phyloP scores from a whole-genome alignment of 208 protist genomes.

The Leishmania braziliensis region DNA sequence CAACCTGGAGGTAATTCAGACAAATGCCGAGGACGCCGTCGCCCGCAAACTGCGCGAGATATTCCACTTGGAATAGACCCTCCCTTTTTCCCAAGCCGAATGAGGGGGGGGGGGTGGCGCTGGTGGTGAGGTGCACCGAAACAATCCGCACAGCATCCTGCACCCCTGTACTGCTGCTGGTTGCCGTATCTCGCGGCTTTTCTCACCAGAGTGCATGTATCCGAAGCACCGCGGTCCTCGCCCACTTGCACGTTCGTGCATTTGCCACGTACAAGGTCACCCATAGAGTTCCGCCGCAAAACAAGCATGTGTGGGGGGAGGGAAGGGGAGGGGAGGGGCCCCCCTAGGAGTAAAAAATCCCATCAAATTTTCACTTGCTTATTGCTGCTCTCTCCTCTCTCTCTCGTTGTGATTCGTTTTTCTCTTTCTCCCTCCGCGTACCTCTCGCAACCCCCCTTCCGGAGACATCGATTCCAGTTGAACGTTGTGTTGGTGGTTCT shows the following conservation, averaged over 20 bases:
- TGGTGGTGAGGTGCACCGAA: not conserved
- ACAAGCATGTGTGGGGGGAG: too few relatives aligned
- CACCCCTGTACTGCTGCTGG: not conserved
- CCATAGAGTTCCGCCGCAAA: too few relatives aligned
- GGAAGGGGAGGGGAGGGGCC: too few relatives aligned
- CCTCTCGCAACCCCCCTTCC: not conserved
- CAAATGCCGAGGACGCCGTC: constrained; percentile 61
- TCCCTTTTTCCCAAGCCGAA: not conserved
- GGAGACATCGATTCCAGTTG: not conserved
- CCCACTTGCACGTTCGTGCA: not conserved
- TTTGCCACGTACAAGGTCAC: not conserved
- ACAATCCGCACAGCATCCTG: not conserved
- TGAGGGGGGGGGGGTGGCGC: too few relatives aligned
- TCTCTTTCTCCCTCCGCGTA: not conserved
- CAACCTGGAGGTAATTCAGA: constrained; percentile 60
- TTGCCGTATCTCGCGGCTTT: not conserved
- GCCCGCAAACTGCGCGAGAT: constrained; percentile 60
- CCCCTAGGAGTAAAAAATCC: too few relatives aligned
- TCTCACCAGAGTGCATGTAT: not conserved
- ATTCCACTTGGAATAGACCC: constrained; percentile 35
- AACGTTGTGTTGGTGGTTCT: not conserved
- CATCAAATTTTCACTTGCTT: too few relatives aligned
- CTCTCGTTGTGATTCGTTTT: not conserved
- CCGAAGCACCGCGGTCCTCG: not conserved
- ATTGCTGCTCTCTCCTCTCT: not conserved